Evolutionary conservation across 140 eudicot species (phyloP).

Genomic region (Bidens hawaiensis): DNA sequence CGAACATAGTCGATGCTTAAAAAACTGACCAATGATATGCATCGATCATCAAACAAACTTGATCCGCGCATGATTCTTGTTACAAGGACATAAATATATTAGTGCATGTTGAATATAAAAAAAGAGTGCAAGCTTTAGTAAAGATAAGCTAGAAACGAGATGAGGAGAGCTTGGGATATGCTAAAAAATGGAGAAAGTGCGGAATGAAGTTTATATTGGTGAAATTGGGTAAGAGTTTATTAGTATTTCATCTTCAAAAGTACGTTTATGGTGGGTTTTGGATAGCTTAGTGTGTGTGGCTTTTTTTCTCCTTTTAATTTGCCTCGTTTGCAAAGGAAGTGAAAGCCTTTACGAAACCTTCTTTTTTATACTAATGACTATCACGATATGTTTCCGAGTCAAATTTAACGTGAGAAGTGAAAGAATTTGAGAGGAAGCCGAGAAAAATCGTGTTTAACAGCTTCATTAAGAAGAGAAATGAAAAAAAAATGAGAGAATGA

Average conservation of each 20-base stretch:
- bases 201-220: conserved; percentile 18
- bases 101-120: background rate
- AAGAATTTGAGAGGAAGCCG: too few species aligned
- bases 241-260: conserved; percentile 15
- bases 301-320: background rate
- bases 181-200: conserved; percentile 25
- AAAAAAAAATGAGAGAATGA: too few species aligned
- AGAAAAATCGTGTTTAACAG: too few species aligned
- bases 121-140: background rate
- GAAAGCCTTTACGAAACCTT: background rate
- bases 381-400: conserved; percentile 4
- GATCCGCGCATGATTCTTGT: too few species aligned
- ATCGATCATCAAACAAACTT: too few species aligned
- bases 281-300: conserved; percentile 1
- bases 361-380: background rate
- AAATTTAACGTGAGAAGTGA: too few species aligned
- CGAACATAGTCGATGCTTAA: too few species aligned
- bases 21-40: too few species aligned
- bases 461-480: too few species aligned
- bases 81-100: too few species aligned
- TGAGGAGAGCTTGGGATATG: conserved; percentile 19
- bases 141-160: background rate
- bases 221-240: conserved; percentile 24
- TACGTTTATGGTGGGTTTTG: conserved; percentile 13
- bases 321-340: background rate